A percentile compares a stretch with the other conserved stretches of the same genome.
phyloP scores from a whole-genome alignment of 345 rosid genomes.

The Lumnitzera racemosa region DNA sequence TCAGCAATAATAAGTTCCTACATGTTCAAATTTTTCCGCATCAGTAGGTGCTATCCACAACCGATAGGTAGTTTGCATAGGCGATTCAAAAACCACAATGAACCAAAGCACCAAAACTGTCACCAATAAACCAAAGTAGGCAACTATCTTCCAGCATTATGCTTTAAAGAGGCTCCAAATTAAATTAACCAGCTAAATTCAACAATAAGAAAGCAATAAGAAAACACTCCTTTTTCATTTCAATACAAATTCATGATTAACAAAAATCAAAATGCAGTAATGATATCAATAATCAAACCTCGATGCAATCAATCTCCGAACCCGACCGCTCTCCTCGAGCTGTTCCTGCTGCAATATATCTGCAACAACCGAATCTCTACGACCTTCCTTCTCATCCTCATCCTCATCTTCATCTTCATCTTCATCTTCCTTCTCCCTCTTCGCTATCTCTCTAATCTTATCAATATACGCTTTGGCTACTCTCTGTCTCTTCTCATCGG shows the following conservation, averaged over 20 bases:
- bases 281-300: slow-evolving; percentile 33
- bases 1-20: not conserved
- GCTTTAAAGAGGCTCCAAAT: too few relatives aligned
- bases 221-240: too few relatives aligned
- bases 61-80: too few relatives aligned
- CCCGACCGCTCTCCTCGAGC: slow-evolving; percentile 81
- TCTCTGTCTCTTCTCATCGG: slow-evolving; percentile 67
- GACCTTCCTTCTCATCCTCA: slow-evolving; percentile 50
- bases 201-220: too few relatives aligned
- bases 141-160: too few relatives aligned
- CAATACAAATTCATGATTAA: not conserved
- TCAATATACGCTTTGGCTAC: slow-evolving; percentile 46
- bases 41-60: too few relatives aligned
- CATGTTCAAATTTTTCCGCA: too few relatives aligned
- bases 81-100: too few relatives aligned
- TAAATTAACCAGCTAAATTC: too few relatives aligned
- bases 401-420: slow-evolving; percentile 42
- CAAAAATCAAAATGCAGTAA: not conserved
- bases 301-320: slow-evolving; percentile 62
- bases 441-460: slow-evolving; percentile 30
- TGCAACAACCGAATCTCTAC: slow-evolving; percentile 49
- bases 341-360: slow-evolving; percentile 74
- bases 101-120: too few relatives aligned
- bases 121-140: too few relatives aligned
- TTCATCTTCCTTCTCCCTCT: slow-evolving; percentile 30